Evolutionary conservation across 139 green algal genomes (phyloP), one percentile per base, ranked within the genome.

Genomic region (Chlorella vulgaris): DNA sequence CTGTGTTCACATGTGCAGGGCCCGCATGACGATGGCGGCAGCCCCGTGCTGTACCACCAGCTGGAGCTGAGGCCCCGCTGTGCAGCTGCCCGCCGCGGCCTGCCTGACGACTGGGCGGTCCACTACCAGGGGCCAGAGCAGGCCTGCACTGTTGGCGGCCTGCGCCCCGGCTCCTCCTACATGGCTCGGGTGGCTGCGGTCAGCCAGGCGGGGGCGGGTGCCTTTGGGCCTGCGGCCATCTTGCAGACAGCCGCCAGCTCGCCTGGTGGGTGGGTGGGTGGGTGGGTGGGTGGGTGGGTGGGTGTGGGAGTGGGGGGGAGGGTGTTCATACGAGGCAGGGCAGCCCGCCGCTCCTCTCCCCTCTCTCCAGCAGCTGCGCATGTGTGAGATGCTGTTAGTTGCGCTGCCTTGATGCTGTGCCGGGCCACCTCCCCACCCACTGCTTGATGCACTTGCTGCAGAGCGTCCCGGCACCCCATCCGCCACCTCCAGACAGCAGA

Each of bases 151-250:
- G 85, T 95, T 82, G 84, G 82, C 31, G 78, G 76, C 6, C 87
- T 96, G 66, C 85, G 85, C 7, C 60, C 90, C 21, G 15, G 92
- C 21, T 95, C 90, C 83, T 82, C 85, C 7, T 95, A 95, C 86
- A 81, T 85, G 10, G 85, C 87, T 18, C 87, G 92, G 0, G 88
- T 92, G 13, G 69, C 86, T 21, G 87, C 86, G 6, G 51, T 79
- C 51, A 95, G 91, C 51, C 31, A 47, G 6, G 78, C 69, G 0
- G 92, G 92, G 26, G 80, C 77, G 53, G 81, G 91, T n/a, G 22
- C 50, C 0, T 93, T 81, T 68, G 78, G 84, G 6, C 7, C 87
- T 0, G 73, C 88, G 0, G 63, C 87, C 60, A 83, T 90, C 63
- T 24, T 94, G 2, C 69, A 66, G 21, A 92, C 89, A 0, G 58